Percentiles rank a stretch among this genome's conserved stretches.
Conservation (phyloP, 192 early-diverging fungal genomes). For the Glomus cerebriforme region DNA sequence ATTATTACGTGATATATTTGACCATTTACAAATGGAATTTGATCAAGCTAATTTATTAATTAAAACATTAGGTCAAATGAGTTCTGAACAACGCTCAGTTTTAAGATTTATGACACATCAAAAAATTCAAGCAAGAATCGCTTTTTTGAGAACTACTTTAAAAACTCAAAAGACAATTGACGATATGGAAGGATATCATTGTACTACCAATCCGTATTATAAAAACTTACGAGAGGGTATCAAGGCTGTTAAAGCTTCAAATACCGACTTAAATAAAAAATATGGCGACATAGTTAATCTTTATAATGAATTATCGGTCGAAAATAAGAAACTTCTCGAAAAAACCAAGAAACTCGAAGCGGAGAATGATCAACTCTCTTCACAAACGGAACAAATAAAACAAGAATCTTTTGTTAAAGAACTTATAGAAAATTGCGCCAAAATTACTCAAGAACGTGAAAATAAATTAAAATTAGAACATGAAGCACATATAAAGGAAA, state of each 20-base stretch:
- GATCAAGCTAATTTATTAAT: not conserved
- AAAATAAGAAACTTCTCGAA: not conserved
- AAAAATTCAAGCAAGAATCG: not conserved
- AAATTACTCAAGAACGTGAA: not conserved
- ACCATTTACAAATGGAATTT: not conserved
- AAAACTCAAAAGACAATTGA: not conserved
- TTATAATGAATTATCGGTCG: not conserved
- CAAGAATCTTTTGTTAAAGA: not conserved
- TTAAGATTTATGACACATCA: conserved; percentile 7
- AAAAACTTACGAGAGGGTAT: too few relatives aligned
- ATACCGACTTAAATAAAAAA: not conserved
- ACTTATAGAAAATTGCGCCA: not conserved
- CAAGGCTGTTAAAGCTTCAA: not conserved
- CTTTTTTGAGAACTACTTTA: not conserved
- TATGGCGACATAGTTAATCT: too few relatives aligned
- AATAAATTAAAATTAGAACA: too few relatives aligned
- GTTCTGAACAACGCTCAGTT: not conserved
- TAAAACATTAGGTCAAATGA: not conserved
- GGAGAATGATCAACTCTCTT: not conserved
- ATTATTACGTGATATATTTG: not conserved
- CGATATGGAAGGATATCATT: not conserved
- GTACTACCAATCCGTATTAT: not conserved
- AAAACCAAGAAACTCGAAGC: not conserved
- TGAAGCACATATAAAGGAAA: too few relatives aligned
- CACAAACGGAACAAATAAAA: not conserved